Evolutionary conservation across 352 stramenopile genomes (phyloP).

Genomic region (Phytophthora pini): DNA sequence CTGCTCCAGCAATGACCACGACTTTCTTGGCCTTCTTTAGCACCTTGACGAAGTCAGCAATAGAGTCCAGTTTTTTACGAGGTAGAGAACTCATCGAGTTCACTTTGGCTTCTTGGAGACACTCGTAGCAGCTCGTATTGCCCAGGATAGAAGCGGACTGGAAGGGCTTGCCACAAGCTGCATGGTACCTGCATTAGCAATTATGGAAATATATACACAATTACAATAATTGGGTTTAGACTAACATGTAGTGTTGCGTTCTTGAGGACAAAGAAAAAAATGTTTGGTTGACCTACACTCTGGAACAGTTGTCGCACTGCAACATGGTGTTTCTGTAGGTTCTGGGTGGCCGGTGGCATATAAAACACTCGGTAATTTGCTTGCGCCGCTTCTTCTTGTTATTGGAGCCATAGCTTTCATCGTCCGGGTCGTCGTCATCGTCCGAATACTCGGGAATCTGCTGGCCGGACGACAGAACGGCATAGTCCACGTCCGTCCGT

Average conservation of each 20-base stretch:
- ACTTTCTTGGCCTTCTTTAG: slow-evolving; percentile 87
- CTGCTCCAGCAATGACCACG: slow-evolving; percentile 92
- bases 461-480: slow-evolving; percentile 75
- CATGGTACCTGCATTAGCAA: slow-evolving; percentile 47
- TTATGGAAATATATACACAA: slow-evolving; percentile 9
- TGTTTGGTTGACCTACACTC: slow-evolving; percentile 46
- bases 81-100: slow-evolving; percentile 36
- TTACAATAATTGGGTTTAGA: slow-evolving; percentile 32
- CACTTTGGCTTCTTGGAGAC: slow-evolving; percentile 54
- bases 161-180: slow-evolving; percentile 55
- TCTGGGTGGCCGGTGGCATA: slow-evolving; percentile 50
- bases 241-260: no score
- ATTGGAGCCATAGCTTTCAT: slow-evolving; percentile 53
- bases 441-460: slow-evolving; percentile 85
- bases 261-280: background rate
- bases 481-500: slow-evolving; percentile 80
- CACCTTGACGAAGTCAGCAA: slow-evolving; percentile 71
- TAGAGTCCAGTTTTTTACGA: slow-evolving; percentile 48
- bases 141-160: slow-evolving; percentile 68
- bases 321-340: slow-evolving; percentile 57
- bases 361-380: slow-evolving; percentile 57
- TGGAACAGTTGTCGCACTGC: slow-evolving; percentile 77
- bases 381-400: slow-evolving; percentile 48
- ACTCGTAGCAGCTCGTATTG: slow-evolving; percentile 83
- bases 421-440: slow-evolving; percentile 64